These are phyloP conservation scores for Cubamyces lactineus DNA, from an alignment of 768 basidiomycete genomes.

Conservation along the genomic window DNA sequence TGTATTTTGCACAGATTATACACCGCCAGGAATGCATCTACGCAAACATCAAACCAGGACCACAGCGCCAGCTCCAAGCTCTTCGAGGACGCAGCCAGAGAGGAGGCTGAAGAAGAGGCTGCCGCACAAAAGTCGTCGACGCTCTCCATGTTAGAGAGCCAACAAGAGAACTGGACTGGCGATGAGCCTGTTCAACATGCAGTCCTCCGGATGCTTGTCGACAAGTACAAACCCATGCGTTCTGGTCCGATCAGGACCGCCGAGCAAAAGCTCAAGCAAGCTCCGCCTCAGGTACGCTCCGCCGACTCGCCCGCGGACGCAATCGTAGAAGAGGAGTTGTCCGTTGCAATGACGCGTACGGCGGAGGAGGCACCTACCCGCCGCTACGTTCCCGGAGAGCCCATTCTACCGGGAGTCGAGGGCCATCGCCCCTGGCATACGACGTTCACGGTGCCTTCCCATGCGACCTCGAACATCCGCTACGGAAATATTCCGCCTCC, in stretches of 20 bases:
- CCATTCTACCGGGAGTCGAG: conserved; percentile 56
- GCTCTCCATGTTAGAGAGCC: conserved; percentile 41
- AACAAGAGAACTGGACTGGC: conserved; percentile 75
- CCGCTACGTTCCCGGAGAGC: conserved; percentile 36
- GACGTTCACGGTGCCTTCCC: conserved; percentile 62
- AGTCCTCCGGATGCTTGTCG: conserved; percentile 82
- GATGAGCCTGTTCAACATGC: conserved; percentile 73
- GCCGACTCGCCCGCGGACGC: conserved; percentile 18
- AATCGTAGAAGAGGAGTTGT: conserved; percentile 21
- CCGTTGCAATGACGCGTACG: neutral
- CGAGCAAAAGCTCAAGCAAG: conserved; percentile 64
- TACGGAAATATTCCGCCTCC: conserved; percentile 49
- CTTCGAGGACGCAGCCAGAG: conserved; percentile 62
- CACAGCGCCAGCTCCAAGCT: conserved; percentile 59
- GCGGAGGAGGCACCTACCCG: conserved; percentile 11
- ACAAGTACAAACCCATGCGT: conserved; percentile 85
- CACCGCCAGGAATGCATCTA: conserved; percentile 8
- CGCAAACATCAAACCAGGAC: conserved; percentile 17
- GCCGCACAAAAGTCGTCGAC: conserved; percentile 25
- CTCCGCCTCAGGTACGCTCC: conserved; percentile 45
- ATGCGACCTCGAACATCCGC: conserved; percentile 55
- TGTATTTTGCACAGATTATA: neutral
- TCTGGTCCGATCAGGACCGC: conserved; percentile 59
- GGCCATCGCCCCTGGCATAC: conserved; percentile 74
- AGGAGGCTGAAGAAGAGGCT: conserved; percentile 47